Evolutionary conservation across 345 rosid species (phyloP), one percentile per base, ranked within the genome.

Genomic region (Kandelia obovata): DNA sequence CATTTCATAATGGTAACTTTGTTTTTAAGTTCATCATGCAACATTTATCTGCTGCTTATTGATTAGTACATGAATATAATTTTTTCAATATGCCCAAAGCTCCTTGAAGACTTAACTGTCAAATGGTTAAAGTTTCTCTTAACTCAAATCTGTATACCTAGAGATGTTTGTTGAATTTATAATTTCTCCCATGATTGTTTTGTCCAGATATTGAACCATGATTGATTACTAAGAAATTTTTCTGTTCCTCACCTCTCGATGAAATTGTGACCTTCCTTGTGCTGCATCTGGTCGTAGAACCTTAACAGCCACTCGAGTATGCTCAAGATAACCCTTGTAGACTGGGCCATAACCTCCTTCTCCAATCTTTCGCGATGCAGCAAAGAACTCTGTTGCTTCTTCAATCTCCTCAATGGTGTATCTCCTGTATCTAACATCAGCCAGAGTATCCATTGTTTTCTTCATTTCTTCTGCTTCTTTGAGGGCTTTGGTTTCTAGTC

Each of bases 341-440:
- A 95, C 99, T 1, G 98, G 96, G 37, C 99, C 99, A 65, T 95
- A 92, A 35, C 99, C 99, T 55, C 99, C 99, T 85, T 92, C 98
- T 0, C 98, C 98, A 9, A 95, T 86, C 83, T 87, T 88, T 70
- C 67, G 78, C 37, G 85, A 73, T 20, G 64, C 67, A 11, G 80
- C 32, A 26, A 95, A 95, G 80, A 30, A 68, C 30, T 85, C 78
- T 10, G 99, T 95, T 28, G 97, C 98, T 64, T 69, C 64, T 78
- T 95, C 97, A 56, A 95, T 85, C 77, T 92, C 98, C 30, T 89
- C 91, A 17, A 87, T 87, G 2, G 57, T 70, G 79, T 95, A 95
- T 78, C 89, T 86, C 69, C 97, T 81, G 65, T 85, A 90, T 77
- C 92, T 84, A 46, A 84, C 43, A 53, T 71, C 80, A 43, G 76